Evolutionary conservation across 129 eudicot genomes (phyloP).

Genomic region (Tagetes patula): DNA sequence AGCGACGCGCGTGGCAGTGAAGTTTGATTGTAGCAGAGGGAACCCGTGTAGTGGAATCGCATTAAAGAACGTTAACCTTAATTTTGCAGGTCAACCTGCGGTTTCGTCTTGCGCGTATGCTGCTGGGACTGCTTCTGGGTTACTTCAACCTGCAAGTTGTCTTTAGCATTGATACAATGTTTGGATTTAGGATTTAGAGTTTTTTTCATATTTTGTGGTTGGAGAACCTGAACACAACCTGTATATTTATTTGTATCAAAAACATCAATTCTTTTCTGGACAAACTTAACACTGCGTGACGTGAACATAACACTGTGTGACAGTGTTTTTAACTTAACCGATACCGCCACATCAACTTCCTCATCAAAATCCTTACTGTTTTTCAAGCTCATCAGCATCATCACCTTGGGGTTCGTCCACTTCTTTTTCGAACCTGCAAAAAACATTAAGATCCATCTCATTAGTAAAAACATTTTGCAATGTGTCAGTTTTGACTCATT

Average conservation of each 20-base stretch:
- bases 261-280: background rate
- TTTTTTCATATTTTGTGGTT: too few relatives aligned
- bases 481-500: background rate
- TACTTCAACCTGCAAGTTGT: conserved; percentile 40
- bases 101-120: conserved; percentile 42
- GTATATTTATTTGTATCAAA: background rate
- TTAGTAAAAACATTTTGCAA: background rate
- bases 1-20: conserved; percentile 23
- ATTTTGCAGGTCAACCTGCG: conserved; percentile 19
- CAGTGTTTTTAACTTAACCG: conserved; percentile 6
- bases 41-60: conserved; percentile 43
- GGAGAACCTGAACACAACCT: background rate
- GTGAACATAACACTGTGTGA: background rate
- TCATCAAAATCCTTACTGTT: conserved; percentile 44
- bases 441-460: conserved; percentile 4
- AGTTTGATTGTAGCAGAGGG: conserved; percentile 36
- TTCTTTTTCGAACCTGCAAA: conserved; percentile 53
- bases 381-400: conserved; percentile 40
- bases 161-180: background rate
- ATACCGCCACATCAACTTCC: conserved; percentile 31
- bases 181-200: background rate
- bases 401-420: conserved; percentile 35
- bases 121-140: conserved; percentile 35
- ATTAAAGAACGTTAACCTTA: conserved; percentile 34
- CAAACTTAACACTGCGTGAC: background rate